Conservation (phyloP, 352 stramenopile species). For the Saprolegnia parasitica region DNA sequence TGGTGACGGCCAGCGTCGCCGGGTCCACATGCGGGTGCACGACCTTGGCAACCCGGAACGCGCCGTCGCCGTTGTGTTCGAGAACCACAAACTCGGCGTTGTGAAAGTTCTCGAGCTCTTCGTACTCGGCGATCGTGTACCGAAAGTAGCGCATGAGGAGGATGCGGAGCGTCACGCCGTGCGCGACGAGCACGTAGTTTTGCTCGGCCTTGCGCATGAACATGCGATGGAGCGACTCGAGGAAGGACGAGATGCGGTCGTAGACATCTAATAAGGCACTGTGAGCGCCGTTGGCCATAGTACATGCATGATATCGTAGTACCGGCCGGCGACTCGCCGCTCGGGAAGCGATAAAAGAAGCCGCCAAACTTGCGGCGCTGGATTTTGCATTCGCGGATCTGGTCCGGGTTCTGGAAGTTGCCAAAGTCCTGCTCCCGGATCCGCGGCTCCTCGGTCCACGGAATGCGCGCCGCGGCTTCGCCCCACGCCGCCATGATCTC, state of each 20-base stretch:
- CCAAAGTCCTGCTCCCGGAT: constrained; percentile 89
- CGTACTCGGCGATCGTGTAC: constrained; percentile 81
- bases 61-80: constrained; percentile 57
- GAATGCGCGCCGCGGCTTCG: constrained; percentile 46
- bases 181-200: constrained; percentile 84
- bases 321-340: constrained; percentile 70
- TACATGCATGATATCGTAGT: neutral
- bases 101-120: constrained; percentile 79
- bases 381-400: constrained; percentile 76
- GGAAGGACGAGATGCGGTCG: constrained; percentile 83
- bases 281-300: too few relatives aligned
- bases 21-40: constrained; percentile 32
- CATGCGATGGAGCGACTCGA: constrained; percentile 82
- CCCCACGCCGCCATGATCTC: constrained; percentile 70
- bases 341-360: constrained; percentile 88
- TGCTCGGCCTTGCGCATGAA: constrained; percentile 73
- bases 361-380: constrained; percentile 72
- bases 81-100: constrained; percentile 82
- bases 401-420: constrained; percentile 82
- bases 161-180: constrained; percentile 82
- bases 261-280: constrained; percentile 55
- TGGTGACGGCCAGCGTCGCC: neutral
- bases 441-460: constrained; percentile 77
- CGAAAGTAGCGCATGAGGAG: constrained; percentile 88
- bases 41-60: constrained; percentile 59